phyloP scores from a whole-genome alignment of 208 protist genomes.

The Leishmania tropica region DNA sequence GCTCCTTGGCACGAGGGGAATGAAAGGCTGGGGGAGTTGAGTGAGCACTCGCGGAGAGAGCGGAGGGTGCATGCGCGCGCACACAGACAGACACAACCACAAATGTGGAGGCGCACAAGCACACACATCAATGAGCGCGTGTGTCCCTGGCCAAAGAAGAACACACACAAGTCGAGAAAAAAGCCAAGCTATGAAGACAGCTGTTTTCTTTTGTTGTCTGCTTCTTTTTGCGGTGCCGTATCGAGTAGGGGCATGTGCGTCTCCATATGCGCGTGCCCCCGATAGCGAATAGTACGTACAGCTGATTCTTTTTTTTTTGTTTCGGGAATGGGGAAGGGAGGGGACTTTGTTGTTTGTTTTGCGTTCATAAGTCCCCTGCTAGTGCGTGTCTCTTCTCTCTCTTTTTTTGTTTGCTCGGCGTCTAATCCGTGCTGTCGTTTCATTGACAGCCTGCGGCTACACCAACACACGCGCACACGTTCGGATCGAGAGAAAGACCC shows the following conservation, averaged over 20 bases:
- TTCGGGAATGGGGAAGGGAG: too few species aligned
- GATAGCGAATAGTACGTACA: neutral
- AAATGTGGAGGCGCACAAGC: neutral
- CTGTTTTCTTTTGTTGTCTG: neutral
- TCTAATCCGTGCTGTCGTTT: neutral
- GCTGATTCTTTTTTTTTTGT: neutral
- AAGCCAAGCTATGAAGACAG: neutral
- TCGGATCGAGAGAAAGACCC: neutral
- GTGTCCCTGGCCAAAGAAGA: neutral
- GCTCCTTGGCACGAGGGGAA: neutral
- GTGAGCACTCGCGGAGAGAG: neutral
- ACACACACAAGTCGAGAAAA: neutral
- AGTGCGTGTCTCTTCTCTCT: neutral
- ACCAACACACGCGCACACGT: neutral
- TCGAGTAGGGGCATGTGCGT: neutral
- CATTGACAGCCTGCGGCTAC: neutral
- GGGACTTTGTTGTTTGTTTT: neutral
- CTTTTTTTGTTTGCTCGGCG: neutral
- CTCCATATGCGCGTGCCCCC: neutral
- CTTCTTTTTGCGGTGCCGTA: neutral
- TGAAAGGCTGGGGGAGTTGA: neutral
- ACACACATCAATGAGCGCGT: neutral
- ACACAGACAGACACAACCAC: neutral
- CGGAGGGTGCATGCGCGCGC: neutral
- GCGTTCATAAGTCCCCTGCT: neutral